Conservation (phyloP, 2,329 filamentous ascomycete genomes). For the Trichoderma arundinaceum region DNA sequence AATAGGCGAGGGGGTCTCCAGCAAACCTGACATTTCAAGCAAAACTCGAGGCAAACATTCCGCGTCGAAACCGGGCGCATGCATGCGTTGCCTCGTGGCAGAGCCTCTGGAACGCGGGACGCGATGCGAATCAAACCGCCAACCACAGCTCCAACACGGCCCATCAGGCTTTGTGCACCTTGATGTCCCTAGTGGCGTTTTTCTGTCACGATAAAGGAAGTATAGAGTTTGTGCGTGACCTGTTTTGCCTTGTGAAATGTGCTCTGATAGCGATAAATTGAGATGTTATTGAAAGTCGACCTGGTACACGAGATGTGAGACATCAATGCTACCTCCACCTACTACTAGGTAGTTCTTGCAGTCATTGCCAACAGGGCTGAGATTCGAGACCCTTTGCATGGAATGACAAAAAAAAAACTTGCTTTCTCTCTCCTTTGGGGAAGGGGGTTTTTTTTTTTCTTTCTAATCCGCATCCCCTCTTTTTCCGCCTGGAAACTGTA, state of each 20-base stretch:
- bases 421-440: too few species aligned
- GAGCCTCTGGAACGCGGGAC: too few species aligned
- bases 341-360: too few species aligned
- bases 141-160: too few species aligned
- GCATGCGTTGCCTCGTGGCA: too few species aligned
- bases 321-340: background rate
- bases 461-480: background rate
- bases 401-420: background rate
- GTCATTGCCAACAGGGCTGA: background rate
- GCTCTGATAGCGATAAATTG: too few species aligned
- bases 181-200: constrained; percentile 2
- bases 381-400: background rate
- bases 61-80: background rate
- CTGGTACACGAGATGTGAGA: background rate
- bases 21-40: background rate
- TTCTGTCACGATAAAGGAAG: background rate
- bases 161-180: constrained; percentile 5
- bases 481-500: background rate
- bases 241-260: too few species aligned
- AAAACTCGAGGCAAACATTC: background rate
- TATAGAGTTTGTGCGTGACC: too few species aligned
- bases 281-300: too few species aligned
- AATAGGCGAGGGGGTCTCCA: too few species aligned
- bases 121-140: too few species aligned
- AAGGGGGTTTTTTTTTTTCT: background rate